A percentile compares a stretch with the other conserved stretches of the same genome.
phyloP scores from a whole-genome alignment of 306 rosid genomes.

The Prunus dulcis region DNA sequence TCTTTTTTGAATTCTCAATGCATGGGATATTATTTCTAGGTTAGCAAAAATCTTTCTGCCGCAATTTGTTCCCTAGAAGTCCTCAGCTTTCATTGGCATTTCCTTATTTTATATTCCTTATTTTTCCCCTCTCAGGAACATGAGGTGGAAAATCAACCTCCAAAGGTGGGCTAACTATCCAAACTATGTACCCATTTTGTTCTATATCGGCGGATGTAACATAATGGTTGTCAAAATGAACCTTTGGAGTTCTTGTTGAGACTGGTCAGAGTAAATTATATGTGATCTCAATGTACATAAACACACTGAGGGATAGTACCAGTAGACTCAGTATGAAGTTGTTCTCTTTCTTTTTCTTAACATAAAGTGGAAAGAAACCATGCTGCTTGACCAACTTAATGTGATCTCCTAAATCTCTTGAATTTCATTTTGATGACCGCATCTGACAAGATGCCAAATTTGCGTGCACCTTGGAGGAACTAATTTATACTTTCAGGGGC shows the following conservation, averaged over 20 bases:
- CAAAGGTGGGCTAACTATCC: slow-evolving; percentile 19
- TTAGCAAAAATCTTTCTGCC: not conserved
- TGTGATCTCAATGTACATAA: slow-evolving; percentile 1
- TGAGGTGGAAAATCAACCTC: slow-evolving; percentile 34
- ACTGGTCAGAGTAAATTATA: slow-evolving; percentile 1
- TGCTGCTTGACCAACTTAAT: not conserved
- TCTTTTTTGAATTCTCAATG: not conserved
- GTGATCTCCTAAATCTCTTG: not conserved
- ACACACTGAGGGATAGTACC: not conserved
- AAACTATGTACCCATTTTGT: not conserved
- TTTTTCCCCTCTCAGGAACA: slow-evolving; percentile 36
- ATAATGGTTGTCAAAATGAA: not conserved
- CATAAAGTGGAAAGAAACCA: not conserved
- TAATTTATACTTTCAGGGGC: not conserved
- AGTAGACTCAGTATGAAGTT: not conserved
- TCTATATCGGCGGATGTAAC: not conserved
- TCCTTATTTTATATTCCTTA: slow-evolving; percentile 5
- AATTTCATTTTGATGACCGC: not conserved
- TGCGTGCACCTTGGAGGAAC: not conserved
- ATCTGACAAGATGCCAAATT: not conserved
- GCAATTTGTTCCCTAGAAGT: not conserved
- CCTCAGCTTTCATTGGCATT: not conserved
- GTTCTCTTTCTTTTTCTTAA: not conserved
- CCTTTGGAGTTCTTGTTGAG: slow-evolving; percentile 4
- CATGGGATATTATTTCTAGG: not conserved